Conservation (phyloP, 2,329 filamentous ascomycete genomes). For the Grosmannia clavigera region DNA sequence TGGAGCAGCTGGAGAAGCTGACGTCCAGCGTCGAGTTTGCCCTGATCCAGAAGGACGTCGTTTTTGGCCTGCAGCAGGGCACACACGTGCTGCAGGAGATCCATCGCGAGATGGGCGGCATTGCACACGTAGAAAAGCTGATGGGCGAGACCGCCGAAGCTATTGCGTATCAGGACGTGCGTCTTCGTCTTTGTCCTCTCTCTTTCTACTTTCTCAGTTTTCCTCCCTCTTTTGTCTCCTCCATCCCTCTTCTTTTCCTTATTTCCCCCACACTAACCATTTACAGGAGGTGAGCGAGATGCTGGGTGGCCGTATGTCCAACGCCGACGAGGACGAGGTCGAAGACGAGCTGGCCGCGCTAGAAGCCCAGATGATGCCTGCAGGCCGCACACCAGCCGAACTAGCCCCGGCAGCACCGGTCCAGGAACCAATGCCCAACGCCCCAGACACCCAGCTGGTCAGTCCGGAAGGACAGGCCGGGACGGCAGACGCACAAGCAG, state of each 20-base stretch:
- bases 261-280: neutral
- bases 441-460: slow-evolving; percentile 25
- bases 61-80: slow-evolving; percentile 86
- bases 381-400: slow-evolving; percentile 5
- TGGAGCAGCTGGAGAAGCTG: slow-evolving; percentile 85
- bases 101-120: slow-evolving; percentile 86
- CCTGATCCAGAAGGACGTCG: slow-evolving; percentile 88
- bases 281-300: slow-evolving; percentile 80
- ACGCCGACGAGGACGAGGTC: slow-evolving; percentile 93
- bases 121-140: slow-evolving; percentile 88
- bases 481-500: slow-evolving; percentile 2
- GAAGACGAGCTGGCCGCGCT: slow-evolving; percentile 86
- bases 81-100: slow-evolving; percentile 84
- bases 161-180: slow-evolving; percentile 76
- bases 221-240: neutral
- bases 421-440: slow-evolving; percentile 39
- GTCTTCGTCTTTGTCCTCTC: neutral
- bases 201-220: no score
- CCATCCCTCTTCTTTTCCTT: neutral
- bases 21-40: slow-evolving; percentile 89
- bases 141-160: slow-evolving; percentile 89
- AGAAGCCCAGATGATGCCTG: slow-evolving; percentile 42
- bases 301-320: slow-evolving; percentile 77
- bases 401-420: slow-evolving; percentile 14
- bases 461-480: neutral